Evolutionary conservation across 179 eudicot genomes (phyloP).

Genomic region (Corrigiola litoralis): DNA sequence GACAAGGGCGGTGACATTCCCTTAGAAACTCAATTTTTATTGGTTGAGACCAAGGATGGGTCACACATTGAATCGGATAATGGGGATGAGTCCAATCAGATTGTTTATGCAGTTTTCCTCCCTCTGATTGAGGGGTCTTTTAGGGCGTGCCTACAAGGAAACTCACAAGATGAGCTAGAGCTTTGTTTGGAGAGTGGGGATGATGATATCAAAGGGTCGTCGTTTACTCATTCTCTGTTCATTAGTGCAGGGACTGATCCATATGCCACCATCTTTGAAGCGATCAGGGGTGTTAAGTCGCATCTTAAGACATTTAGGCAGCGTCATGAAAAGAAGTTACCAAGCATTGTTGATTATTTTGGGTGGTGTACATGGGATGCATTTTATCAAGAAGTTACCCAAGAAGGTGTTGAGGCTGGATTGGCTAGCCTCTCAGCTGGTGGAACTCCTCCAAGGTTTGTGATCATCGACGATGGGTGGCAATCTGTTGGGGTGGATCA

Average conservation of each 20-base stretch:
- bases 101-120: slow-evolving; percentile 61
- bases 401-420: slow-evolving; percentile 89
- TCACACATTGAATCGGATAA: slow-evolving; percentile 41
- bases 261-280: slow-evolving; percentile 50
- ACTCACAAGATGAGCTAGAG: slow-evolving; percentile 58
- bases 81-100: slow-evolving; percentile 35
- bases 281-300: slow-evolving; percentile 54
- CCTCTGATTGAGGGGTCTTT: slow-evolving; percentile 86
- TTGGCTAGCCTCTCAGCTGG: slow-evolving; percentile 55
- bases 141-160: slow-evolving; percentile 79
- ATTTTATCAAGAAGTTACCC: slow-evolving; percentile 84
- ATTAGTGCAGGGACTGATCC: slow-evolving; percentile 72
- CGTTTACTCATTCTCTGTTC: slow-evolving; percentile 51
- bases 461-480: slow-evolving; percentile 97
- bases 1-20: slow-evolving; percentile 68
- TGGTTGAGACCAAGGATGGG: slow-evolving; percentile 62
- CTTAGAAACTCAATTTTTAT: slow-evolving; percentile 84
- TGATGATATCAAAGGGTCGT: slow-evolving; percentile 36
- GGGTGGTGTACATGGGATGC: slow-evolving; percentile 99
- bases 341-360: slow-evolving; percentile 73
- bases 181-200: slow-evolving; percentile 90
- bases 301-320: slow-evolving; percentile 72
- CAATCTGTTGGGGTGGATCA: slow-evolving; percentile 59
- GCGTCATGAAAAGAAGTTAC: slow-evolving; percentile 68
- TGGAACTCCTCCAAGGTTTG: slow-evolving; percentile 73